Percentiles rank a stretch among this genome's conserved stretches.
Evolutionary conservation across 202 grass and related monocot genomes (phyloP).

Genomic region (Tripidium arundinaceum): DNA sequence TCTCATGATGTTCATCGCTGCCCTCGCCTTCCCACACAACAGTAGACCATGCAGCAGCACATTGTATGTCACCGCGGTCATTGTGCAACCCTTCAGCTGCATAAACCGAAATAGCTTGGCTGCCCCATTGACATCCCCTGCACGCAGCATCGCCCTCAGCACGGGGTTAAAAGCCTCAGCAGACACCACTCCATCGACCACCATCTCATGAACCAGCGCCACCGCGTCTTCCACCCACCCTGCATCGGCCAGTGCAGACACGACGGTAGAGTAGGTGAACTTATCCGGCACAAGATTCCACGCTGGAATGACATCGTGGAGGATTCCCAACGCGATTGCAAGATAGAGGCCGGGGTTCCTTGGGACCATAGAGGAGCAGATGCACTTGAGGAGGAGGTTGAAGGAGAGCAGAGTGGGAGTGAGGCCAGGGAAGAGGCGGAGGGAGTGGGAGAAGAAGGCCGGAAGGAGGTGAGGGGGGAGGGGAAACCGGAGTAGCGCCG

Average conservation of each 20-base stretch:
- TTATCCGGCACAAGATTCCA: constrained; percentile 62
- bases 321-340: constrained; percentile 29
- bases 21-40: constrained; percentile 37
- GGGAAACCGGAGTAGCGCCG: constrained; percentile 38
- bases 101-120: constrained; percentile 70
- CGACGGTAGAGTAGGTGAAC: constrained; percentile 87
- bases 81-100: constrained; percentile 67
- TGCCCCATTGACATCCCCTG: constrained; percentile 53
- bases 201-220: constrained; percentile 87
- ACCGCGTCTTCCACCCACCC: constrained; percentile 43
- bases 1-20: constrained; percentile 44
- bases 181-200: constrained; percentile 49
- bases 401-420: constrained; percentile 46
- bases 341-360: constrained; percentile 35
- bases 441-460: constrained; percentile 42
- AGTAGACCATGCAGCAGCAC: constrained; percentile 75
- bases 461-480: constrained; percentile 50
- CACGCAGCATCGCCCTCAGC: constrained; percentile 52
- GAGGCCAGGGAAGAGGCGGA: constrained; percentile 43
- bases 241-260: constrained; percentile 38
- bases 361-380: constrained; percentile 34
- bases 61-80: constrained; percentile 68
- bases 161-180: constrained; percentile 80
- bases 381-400: constrained; percentile 41
- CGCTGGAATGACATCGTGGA: constrained; percentile 46